These are phyloP conservation scores for Cyberlindnera meyerae DNA, from an alignment of 805 yeast genomes.

Conservation along the genomic window DNA sequence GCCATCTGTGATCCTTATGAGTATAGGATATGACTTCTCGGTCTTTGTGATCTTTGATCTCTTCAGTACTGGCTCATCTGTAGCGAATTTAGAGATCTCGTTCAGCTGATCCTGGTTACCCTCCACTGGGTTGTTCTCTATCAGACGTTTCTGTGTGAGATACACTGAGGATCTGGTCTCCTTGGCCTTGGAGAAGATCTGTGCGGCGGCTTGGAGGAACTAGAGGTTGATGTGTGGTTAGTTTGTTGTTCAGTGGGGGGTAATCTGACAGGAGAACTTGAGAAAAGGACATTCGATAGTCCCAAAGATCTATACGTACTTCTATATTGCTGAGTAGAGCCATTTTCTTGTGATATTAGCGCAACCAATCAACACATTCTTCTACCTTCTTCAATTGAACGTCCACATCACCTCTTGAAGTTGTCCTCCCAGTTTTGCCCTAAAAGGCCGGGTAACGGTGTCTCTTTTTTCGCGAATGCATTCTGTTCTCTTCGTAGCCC, in stretches of 20 bases:
- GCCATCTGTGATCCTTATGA: slow-evolving; percentile 67
- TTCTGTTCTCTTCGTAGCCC: too few relatives aligned
- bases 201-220: slow-evolving; percentile 25
- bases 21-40: slow-evolving; percentile 46
- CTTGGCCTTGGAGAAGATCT: slow-evolving; percentile 30
- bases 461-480: too few relatives aligned
- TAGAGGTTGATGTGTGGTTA: too few relatives aligned
- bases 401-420: too few relatives aligned
- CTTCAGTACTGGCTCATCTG: slow-evolving; percentile 20
- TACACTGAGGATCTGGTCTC: slow-evolving; percentile 46
- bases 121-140: slow-evolving; percentile 27
- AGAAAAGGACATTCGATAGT: too few relatives aligned
- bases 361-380: too few relatives aligned
- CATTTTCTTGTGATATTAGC: too few relatives aligned
- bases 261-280: too few relatives aligned
- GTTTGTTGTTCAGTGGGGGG: too few relatives aligned
- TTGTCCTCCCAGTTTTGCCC: too few relatives aligned
- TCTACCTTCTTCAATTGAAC: too few relatives aligned
- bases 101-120: slow-evolving; percentile 19
- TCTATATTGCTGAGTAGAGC: slow-evolving; percentile 19
- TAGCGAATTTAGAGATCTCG: slow-evolving; percentile 22
- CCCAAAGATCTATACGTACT: too few relatives aligned
- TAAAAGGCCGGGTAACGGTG: not conserved
- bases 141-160: slow-evolving; percentile 53
- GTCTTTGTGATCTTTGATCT: slow-evolving; percentile 26